A percentile compares a stretch with the other conserved stretches of the same genome.
phyloP scores from a whole-genome alignment of 73 alveolate species.

The Diophrys sp. region DNA sequence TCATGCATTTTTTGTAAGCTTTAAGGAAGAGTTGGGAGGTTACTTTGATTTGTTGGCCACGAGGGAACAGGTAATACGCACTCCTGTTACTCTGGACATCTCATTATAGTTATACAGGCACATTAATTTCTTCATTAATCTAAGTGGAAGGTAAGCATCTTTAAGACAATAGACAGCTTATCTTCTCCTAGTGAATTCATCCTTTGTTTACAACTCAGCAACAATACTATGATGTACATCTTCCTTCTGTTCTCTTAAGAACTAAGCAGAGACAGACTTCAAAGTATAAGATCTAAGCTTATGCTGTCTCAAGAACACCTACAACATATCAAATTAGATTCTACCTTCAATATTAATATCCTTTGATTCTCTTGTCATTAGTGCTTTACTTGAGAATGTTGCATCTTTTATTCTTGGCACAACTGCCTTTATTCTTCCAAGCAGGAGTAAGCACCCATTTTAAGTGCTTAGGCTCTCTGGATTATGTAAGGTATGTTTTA shows the following conservation, averaged over 20 bases:
- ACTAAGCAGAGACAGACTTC: constrained; percentile 96
- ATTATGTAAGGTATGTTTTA: constrained; percentile 95
- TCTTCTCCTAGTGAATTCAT: constrained; percentile 87
- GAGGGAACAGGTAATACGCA: constrained; percentile 94
- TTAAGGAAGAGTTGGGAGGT: constrained; percentile 88
- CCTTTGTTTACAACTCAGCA: constrained; percentile 28
- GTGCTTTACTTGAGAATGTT: constrained; percentile 85
- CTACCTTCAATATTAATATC: constrained; percentile 83
- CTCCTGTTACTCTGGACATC: constrained; percentile 86
- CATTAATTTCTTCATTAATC: constrained; percentile 86
- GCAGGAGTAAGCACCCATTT: constrained; percentile 68
- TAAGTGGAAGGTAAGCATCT: constrained; percentile 94
- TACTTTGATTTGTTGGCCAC: constrained; percentile 98
- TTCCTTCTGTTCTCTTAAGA: constrained; percentile 97
- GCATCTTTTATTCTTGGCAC: constrained; percentile 82
- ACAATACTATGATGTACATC: constrained; percentile 91
- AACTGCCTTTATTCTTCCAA: constrained; percentile 75
- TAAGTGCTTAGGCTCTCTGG: constrained; percentile 86
- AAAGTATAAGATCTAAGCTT: constrained; percentile 96
- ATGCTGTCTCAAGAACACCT: constrained; percentile 95
- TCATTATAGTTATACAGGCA: constrained; percentile 85
- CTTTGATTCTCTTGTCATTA: constrained; percentile 79
- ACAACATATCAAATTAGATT: constrained; percentile 95
- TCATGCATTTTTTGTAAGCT: constrained; percentile 78
- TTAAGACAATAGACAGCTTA: constrained; percentile 96